A percentile compares a stretch with the other conserved stretches of the same genome.
These are phyloP conservation scores for Pontederia crassipes DNA, from an alignment of 176 grass and related monocot genomes.

Conservation along the genomic window DNA sequence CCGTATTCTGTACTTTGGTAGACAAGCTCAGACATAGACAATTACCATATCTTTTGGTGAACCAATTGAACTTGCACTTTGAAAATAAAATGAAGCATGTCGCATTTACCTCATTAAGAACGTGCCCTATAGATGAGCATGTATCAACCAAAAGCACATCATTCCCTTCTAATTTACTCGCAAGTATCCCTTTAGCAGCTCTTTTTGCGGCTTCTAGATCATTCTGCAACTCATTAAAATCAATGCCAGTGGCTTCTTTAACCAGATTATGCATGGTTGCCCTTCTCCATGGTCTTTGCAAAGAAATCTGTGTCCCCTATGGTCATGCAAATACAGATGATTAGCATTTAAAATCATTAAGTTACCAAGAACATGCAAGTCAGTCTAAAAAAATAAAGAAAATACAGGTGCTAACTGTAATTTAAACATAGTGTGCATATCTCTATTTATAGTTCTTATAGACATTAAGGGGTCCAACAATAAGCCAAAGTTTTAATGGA, in stretches of 20 bases:
- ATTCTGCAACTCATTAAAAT: conserved; percentile 52
- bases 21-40: not conserved
- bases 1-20: no score
- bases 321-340: conserved; percentile 24
- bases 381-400: no score
- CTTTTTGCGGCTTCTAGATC: conserved; percentile 65
- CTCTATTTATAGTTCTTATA: no score
- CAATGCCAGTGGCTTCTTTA: conserved; percentile 74
- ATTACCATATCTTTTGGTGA: not conserved
- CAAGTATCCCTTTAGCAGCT: conserved; percentile 38
- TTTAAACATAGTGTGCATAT: no score
- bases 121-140: conserved; percentile 79
- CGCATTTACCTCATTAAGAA: conserved; percentile 72
- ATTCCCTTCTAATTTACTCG: conserved; percentile 34
- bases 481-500: no score
- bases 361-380: not conserved
- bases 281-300: conserved; percentile 87
- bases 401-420: no score
- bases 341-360: not conserved
- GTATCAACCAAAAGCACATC: conserved; percentile 41
- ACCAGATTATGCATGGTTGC: conserved; percentile 98
- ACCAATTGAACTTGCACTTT: not conserved
- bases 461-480: no score
- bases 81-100: conserved; percentile 2
- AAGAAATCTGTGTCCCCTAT: conserved; percentile 85